These are phyloP conservation scores for Quercus agrifolia DNA, from an alignment of 306 rosid genomes.

Conservation along the genomic window DNA sequence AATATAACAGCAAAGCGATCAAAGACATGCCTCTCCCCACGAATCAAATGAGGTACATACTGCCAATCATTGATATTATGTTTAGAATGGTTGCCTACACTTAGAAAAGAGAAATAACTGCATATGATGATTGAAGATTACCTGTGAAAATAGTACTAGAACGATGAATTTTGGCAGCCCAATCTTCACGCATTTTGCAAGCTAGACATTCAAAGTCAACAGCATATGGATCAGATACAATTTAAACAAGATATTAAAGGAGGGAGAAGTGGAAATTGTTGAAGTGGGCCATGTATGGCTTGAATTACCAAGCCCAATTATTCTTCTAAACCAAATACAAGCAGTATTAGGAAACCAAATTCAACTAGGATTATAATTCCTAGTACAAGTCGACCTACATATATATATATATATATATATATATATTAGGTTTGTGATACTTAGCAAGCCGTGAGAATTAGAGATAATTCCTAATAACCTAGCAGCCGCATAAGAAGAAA, in stretches of 20 bases:
- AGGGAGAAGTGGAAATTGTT: not conserved
- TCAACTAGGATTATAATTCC: too few relatives aligned
- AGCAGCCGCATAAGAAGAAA: too few relatives aligned
- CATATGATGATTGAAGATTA: conserved; percentile 20
- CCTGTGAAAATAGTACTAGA: conserved; percentile 84
- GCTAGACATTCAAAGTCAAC: conserved; percentile 40
- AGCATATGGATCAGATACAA: conserved; percentile 5
- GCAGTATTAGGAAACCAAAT: too few relatives aligned
- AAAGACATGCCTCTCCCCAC: conserved; percentile 47
- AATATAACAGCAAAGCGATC: conserved; percentile 84
- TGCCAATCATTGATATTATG: conserved; percentile 19
- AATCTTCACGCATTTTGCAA: conserved; percentile 86
- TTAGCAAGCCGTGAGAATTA: too few relatives aligned
- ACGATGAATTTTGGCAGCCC: conserved; percentile 80
- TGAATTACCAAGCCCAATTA: too few relatives aligned
- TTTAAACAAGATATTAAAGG: not conserved
- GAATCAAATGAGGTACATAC: conserved; percentile 79
- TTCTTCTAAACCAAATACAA: too few relatives aligned
- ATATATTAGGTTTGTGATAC: too few relatives aligned
- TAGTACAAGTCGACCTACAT: too few relatives aligned
- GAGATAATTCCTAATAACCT: too few relatives aligned
- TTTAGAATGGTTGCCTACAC: not conserved
- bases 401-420: too few relatives aligned
- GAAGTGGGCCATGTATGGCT: too few relatives aligned
- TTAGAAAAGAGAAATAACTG: conserved; percentile 2